These are phyloP conservation scores for Globisporangium camurandrum DNA, from an alignment of 352 stramenopile species.

Conservation along the genomic window DNA sequence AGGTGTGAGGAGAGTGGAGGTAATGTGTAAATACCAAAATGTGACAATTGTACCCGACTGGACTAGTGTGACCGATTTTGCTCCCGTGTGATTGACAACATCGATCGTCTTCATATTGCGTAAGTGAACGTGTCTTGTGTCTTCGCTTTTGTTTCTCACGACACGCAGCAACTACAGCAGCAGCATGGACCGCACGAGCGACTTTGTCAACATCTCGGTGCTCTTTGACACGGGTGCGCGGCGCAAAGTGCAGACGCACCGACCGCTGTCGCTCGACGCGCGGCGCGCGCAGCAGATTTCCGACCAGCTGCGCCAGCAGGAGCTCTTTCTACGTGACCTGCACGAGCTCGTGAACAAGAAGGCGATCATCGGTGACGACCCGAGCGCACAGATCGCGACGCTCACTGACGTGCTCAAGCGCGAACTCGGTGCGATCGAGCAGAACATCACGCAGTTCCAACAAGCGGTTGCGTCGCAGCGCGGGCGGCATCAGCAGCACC, in stretches of 20 bases:
- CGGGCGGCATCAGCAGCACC: conserved; percentile 49
- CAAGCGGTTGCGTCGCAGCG: conserved; percentile 42
- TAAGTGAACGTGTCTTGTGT: too few species aligned
- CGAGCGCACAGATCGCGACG: conserved; percentile 63
- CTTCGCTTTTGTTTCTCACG: too few species aligned
- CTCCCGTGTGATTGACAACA: too few species aligned
- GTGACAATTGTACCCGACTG: too few species aligned
- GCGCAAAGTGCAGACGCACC: conserved; percentile 35
- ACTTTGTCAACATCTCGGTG: conserved; percentile 81
- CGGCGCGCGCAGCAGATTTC: conserved; percentile 71
- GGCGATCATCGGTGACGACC: conserved; percentile 71
- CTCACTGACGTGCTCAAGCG: conserved; percentile 78
- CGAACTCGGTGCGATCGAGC: conserved; percentile 50
- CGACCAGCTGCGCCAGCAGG: conserved; percentile 73
- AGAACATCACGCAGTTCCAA: conserved; percentile 64
- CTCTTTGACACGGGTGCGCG: conserved; percentile 64
- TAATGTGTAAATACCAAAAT: too few species aligned
- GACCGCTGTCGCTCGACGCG: conserved; percentile 64
- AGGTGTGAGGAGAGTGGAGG: too few species aligned
- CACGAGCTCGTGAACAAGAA: conserved; percentile 68
- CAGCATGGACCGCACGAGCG: conserved; percentile 64
- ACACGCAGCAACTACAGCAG: background rate
- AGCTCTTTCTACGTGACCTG: conserved; percentile 71
- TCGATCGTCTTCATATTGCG: too few species aligned
- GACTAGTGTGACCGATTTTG: too few species aligned